Evolutionary conservation across 495 filamentous ascomycete species (phyloP).

Genomic region (Bacidia gigantensis): DNA sequence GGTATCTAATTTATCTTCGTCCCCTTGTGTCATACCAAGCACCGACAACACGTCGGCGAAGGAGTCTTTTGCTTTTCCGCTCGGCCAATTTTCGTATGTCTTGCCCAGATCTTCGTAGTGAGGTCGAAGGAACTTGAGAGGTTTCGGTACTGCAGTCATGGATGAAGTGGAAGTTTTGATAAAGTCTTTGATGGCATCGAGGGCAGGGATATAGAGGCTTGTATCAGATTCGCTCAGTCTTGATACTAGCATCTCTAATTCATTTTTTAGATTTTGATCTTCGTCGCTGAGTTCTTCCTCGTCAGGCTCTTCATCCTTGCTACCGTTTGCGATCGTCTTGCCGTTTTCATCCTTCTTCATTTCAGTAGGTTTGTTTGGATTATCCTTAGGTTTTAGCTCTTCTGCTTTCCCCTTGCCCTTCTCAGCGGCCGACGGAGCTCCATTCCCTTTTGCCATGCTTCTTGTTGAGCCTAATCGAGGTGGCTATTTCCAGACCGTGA

Average conservation of each 20-base stretch:
- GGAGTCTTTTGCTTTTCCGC: constrained; percentile 71
- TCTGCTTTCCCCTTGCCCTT: constrained; percentile 93
- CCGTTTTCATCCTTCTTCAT: constrained; percentile 52
- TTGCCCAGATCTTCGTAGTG: constrained; percentile 80
- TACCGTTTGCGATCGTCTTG: constrained; percentile 56
- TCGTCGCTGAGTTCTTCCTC: constrained; percentile 93
- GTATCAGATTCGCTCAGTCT: constrained; percentile 83
- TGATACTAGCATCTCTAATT: constrained; percentile 97
- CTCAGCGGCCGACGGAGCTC: constrained; percentile 67
- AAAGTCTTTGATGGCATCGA: constrained; percentile 90
- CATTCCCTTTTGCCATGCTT: constrained; percentile 82
- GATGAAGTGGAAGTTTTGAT: constrained; percentile 98
- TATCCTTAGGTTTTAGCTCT: constrained; percentile 42
- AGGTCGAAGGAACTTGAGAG: constrained; percentile 91
- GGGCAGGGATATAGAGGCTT: constrained; percentile 75
- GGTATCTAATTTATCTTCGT: constrained; percentile 88
- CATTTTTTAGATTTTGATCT: constrained; percentile 92
- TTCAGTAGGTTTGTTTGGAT: constrained; percentile 49
- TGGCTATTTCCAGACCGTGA: too few species aligned
- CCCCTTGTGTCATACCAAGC: constrained; percentile 96
- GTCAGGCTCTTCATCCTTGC: constrained; percentile 51
- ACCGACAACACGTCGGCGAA: constrained; percentile 94
- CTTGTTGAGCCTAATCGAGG: not conserved
- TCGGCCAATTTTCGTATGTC: constrained; percentile 77
- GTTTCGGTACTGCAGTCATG: constrained; percentile 98